Conservation (phyloP, 208 protist species). For the Crithidia expoeki region DNA sequence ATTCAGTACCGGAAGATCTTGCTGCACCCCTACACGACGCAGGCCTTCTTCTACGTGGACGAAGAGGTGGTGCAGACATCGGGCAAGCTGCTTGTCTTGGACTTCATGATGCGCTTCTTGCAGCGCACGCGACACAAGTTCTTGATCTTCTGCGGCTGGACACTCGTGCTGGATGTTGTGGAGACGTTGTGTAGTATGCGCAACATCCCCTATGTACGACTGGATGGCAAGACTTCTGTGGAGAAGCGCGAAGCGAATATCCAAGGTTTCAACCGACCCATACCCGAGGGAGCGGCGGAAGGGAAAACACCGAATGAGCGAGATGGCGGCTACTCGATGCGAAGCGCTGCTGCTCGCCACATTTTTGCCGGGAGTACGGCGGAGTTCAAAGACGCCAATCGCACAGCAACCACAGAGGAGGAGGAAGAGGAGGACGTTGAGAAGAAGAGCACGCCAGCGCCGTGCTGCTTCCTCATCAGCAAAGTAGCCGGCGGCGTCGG, state of each 20-base stretch:
- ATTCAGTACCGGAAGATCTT: constrained; percentile 70
- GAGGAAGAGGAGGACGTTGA: constrained; percentile 1
- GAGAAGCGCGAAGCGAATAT: constrained; percentile 82
- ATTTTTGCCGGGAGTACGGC: neutral
- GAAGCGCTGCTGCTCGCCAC: neutral
- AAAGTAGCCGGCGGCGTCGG: constrained; percentile 96
- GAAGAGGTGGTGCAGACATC: constrained; percentile 66
- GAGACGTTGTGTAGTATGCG: constrained; percentile 63
- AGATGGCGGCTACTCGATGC: neutral
- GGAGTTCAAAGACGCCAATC: neutral
- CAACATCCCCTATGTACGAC: constrained; percentile 53
- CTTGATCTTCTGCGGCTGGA: constrained; percentile 97
- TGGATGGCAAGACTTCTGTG: constrained; percentile 69
- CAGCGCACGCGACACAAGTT: constrained; percentile 77
- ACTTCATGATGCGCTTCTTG: constrained; percentile 85
- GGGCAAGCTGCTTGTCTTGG: constrained; percentile 85
- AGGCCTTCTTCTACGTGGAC: constrained; percentile 60
- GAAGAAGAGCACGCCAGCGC: neutral
- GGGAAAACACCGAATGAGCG: no score
- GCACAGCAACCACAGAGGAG: neutral
- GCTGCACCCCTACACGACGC: constrained; percentile 89
- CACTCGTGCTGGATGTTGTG: constrained; percentile 73
- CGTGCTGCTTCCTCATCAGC: constrained; percentile 92
- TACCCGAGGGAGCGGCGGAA: no score
- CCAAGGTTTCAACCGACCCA: constrained; percentile 68